phyloP scores from a whole-genome alignment of 306 rosid species.

The Gleditsia sinensis region DNA sequence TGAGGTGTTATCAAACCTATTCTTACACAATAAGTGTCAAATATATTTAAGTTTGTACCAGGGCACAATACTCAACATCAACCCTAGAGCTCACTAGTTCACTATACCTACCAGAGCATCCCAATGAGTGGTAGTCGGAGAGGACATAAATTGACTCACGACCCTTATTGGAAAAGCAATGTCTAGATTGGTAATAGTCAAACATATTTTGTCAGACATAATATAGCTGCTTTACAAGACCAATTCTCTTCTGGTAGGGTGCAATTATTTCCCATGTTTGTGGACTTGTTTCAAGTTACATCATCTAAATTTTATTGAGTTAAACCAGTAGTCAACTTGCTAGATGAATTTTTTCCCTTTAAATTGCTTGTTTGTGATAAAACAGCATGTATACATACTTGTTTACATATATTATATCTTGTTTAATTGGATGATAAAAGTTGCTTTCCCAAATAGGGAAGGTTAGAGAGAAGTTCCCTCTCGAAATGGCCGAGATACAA shows the following conservation, averaged over 20 bases:
- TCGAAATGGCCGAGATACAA: conserved; percentile 98
- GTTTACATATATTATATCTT: neutral
- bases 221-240: neutral
- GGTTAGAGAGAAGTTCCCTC: conserved; percentile 91
- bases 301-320: neutral
- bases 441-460: conserved; percentile 63
- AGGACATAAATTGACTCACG: too few relatives aligned
- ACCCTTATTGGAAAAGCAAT: too few relatives aligned
- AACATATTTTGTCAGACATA: neutral
- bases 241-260: neutral
- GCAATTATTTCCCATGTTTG: neutral
- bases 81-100: too few relatives aligned
- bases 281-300: neutral
- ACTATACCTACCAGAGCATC: neutral
- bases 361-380: neutral
- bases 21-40: too few relatives aligned
- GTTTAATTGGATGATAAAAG: conserved; percentile 15
- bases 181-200: neutral
- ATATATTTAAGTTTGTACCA: too few relatives aligned
- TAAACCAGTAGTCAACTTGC: neutral
- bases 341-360: neutral
- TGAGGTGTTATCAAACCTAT: too few relatives aligned
- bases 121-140: neutral
- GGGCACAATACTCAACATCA: too few relatives aligned
- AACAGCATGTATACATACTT: neutral